Percentiles rank a stretch among this genome's conserved stretches.
Conservation (phyloP, 2,329 filamentous ascomycete species). For the Aspergillus nomiae region DNA sequence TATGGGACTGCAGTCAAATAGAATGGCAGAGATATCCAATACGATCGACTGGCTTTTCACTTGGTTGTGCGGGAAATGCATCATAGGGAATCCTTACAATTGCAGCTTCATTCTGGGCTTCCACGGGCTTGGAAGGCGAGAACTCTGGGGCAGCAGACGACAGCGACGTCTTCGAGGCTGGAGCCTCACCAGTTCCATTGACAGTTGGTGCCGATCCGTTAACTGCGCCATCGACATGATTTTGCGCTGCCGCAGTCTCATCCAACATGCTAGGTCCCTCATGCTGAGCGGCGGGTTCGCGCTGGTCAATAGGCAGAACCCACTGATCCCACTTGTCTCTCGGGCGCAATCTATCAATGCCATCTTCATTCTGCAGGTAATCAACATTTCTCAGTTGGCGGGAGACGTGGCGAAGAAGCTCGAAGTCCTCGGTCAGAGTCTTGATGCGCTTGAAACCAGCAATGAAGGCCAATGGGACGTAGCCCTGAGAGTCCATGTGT, state of each 20-base stretch:
- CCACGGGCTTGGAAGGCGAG: slow-evolving; percentile 46
- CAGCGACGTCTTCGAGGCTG: slow-evolving; percentile 53
- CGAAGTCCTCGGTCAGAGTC: slow-evolving; percentile 69
- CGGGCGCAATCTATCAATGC: slow-evolving; percentile 74
- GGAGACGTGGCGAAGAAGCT: slow-evolving; percentile 74
- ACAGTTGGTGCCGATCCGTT: slow-evolving; percentile 34
- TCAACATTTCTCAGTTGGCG: slow-evolving; percentile 73
- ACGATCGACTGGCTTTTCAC: slow-evolving; percentile 53
- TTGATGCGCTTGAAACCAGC: slow-evolving; percentile 84
- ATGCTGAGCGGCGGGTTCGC: slow-evolving; percentile 73
- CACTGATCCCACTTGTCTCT: slow-evolving; percentile 78
- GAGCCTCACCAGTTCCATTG: slow-evolving; percentile 45
- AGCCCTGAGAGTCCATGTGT: slow-evolving; percentile 95
- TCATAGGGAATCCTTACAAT: slow-evolving; percentile 39
- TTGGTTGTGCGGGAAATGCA: slow-evolving; percentile 37
- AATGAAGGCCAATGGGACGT: slow-evolving; percentile 78
- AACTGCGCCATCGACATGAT: slow-evolving; percentile 29
- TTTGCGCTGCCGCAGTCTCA: slow-evolving; percentile 37
- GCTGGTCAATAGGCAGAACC: slow-evolving; percentile 70
- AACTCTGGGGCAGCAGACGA: slow-evolving; percentile 68
- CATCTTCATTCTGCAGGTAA: slow-evolving; percentile 72
- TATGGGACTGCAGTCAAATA: not conserved
- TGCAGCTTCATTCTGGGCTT: slow-evolving; percentile 34
- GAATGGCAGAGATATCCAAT: slow-evolving; percentile 27
- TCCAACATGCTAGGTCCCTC: slow-evolving; percentile 57